phyloP scores from a whole-genome alignment of 164 flowering plant species.

The Aristolochia californica region DNA sequence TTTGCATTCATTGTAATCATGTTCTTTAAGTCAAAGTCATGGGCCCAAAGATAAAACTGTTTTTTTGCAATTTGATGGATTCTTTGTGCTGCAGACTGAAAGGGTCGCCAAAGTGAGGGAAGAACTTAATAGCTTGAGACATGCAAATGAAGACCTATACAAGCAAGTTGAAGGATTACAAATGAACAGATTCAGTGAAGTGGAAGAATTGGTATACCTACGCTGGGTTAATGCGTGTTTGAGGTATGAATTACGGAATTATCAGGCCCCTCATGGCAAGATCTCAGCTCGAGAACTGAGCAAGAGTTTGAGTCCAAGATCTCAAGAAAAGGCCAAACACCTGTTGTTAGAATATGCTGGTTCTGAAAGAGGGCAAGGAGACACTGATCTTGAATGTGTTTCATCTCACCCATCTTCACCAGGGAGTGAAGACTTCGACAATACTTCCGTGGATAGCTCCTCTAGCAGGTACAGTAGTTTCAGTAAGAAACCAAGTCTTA shows the following conservation, averaged over 20 bases:
- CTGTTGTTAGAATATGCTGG: constrained; percentile 90
- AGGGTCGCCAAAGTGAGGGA: constrained; percentile 68
- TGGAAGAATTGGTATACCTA: constrained; percentile 92
- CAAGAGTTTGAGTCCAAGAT: constrained; percentile 78
- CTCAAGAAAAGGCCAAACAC: constrained; percentile 81
- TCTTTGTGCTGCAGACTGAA: constrained; percentile 48
- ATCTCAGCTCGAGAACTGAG: constrained; percentile 83
- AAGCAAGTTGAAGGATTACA: constrained; percentile 98
- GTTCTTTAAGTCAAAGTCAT: too few species aligned
- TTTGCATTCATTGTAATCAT: too few species aligned
- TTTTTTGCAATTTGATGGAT: neutral
- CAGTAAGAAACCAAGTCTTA: constrained; percentile 67
- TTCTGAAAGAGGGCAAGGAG: constrained; percentile 92
- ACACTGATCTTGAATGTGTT: constrained; percentile 81
- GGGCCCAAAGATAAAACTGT: too few species aligned
- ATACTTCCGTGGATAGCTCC: constrained; percentile 79
- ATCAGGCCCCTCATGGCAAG: constrained; percentile 75
- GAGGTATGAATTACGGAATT: constrained; percentile 78
- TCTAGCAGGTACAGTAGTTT: constrained; percentile 54
- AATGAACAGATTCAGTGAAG: constrained; percentile 93
- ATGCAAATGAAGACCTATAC: constrained; percentile 70
- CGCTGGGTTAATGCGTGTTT: constrained; percentile 99
- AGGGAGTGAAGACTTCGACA: constrained; percentile 92
- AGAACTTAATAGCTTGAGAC: constrained; percentile 57
- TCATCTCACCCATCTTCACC: constrained; percentile 84